Conservation (phyloP, 2,329 filamentous ascomycete genomes). For the Alternaria ventricosa region DNA sequence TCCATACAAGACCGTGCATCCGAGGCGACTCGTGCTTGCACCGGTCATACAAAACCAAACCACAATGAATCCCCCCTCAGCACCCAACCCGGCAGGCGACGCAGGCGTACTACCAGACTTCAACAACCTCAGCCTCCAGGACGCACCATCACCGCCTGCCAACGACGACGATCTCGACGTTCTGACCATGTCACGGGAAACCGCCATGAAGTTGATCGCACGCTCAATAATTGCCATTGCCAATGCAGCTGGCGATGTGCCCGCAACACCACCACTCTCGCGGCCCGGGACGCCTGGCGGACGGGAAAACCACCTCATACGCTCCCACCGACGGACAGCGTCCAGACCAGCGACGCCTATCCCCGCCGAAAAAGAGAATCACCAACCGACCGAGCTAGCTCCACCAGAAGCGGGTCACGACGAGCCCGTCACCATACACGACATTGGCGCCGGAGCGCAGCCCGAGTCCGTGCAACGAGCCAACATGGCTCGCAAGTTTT, state of each 20-base stretch:
- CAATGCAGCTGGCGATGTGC: slow-evolving; percentile 76
- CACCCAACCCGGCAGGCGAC: slow-evolving; percentile 50
- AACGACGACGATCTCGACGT: slow-evolving; percentile 67
- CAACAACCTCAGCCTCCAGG: slow-evolving; percentile 36
- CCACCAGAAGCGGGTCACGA: slow-evolving; percentile 59
- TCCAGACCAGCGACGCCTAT: slow-evolving; percentile 50
- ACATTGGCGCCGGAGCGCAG: slow-evolving; percentile 69
- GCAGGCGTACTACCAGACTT: slow-evolving; percentile 50
- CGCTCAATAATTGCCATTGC: slow-evolving; percentile 66
- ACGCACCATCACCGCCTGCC: slow-evolving; percentile 48
- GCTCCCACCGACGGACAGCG: slow-evolving; percentile 44
- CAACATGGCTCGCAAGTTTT: slow-evolving; percentile 90
- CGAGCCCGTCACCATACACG: slow-evolving; percentile 54
- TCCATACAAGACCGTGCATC: slow-evolving; percentile 38
- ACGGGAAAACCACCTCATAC: slow-evolving; percentile 34
- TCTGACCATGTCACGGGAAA: slow-evolving; percentile 73
- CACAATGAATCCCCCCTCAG: slow-evolving; percentile 44
- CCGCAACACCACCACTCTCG: slow-evolving; percentile 75
- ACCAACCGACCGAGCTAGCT: slow-evolving; percentile 51
- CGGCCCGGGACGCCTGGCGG: slow-evolving; percentile 64
- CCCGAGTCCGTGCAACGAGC: slow-evolving; percentile 79
- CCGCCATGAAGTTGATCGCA: slow-evolving; percentile 81
- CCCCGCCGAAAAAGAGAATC: slow-evolving; percentile 49
- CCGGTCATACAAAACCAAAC: slow-evolving; percentile 25
- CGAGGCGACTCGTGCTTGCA: slow-evolving; percentile 36